Percentiles rank a stretch among this genome's conserved stretches.
phyloP scores from a whole-genome alignment of 768 basidiomycete species.

The Peribolospora kevripleyi region DNA sequence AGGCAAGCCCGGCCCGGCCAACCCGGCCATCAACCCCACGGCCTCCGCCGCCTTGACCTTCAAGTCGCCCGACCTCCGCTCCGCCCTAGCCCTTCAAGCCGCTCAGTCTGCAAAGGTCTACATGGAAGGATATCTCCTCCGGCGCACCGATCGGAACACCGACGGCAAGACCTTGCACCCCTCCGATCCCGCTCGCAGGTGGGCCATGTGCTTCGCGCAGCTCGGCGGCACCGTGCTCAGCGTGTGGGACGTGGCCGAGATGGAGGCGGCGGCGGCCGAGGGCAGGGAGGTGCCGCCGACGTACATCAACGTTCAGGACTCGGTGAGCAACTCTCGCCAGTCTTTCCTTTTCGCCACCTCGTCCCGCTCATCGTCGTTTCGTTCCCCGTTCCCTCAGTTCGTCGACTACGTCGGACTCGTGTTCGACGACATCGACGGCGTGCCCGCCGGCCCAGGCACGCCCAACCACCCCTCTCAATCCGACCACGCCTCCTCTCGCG shows the following conservation, averaged over 20 bases:
- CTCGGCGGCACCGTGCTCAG: slow-evolving; percentile 69
- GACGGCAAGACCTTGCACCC: slow-evolving; percentile 45
- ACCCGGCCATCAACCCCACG: too few relatives aligned
- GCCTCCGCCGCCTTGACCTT: too few relatives aligned
- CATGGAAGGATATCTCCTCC: slow-evolving; percentile 27
- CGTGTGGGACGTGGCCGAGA: slow-evolving; percentile 73
- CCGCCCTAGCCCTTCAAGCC: too few relatives aligned
- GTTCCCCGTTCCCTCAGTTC: slow-evolving; percentile 27
- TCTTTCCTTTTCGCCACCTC: slow-evolving; percentile 5
- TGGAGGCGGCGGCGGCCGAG: slow-evolving; percentile 56
- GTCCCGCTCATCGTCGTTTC: slow-evolving; percentile 2
- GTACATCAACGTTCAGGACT: slow-evolving; percentile 71
- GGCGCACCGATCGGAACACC: slow-evolving; percentile 48
- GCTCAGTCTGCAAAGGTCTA: too few relatives aligned
- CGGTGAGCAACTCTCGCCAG: slow-evolving; percentile 30
- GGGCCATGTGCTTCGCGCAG: slow-evolving; percentile 60
- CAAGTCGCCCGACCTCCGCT: too few relatives aligned
- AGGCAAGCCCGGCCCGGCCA: too few relatives aligned
- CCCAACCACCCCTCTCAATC: slow-evolving; percentile 24
- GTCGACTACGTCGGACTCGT: slow-evolving; percentile 44
- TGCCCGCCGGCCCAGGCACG: slow-evolving; percentile 26
- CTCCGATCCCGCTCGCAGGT: slow-evolving; percentile 42
- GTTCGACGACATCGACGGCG: not conserved
- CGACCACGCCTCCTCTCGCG: slow-evolving; percentile 29
- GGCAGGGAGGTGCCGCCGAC: slow-evolving; percentile 62